Conservation (phyloP, 2,329 filamentous ascomycete genomes). For the Claviceps pazoutovae region DNA sequence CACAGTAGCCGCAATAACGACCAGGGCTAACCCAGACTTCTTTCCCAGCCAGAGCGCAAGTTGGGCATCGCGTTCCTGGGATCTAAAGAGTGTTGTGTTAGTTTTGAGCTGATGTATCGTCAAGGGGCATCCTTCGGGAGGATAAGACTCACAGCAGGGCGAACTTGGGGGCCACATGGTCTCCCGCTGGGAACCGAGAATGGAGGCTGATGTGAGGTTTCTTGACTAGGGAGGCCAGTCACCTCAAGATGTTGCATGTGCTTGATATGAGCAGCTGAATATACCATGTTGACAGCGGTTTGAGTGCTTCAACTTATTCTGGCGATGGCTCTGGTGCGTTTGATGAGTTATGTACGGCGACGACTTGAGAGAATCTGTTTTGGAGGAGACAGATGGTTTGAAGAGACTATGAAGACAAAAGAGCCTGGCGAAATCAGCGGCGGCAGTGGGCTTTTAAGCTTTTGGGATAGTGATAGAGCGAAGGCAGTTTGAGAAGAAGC, state of each 20-base stretch:
- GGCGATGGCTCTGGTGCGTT: background rate
- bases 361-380: background rate
- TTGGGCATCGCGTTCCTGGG: slow-evolving; percentile 38
- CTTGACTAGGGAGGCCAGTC: background rate
- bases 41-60: slow-evolving; percentile 32
- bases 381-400: background rate
- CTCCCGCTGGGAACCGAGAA: background rate
- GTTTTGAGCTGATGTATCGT: background rate
- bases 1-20: slow-evolving; percentile 35
- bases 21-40: slow-evolving; percentile 44
- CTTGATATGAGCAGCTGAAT: background rate
- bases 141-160: background rate
- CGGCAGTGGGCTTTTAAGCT: slow-evolving; percentile 21
- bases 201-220: background rate
- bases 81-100: slow-evolving; percentile 17
- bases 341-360: background rate
- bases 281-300: background rate
- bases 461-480: slow-evolving; percentile 9
- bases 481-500: background rate
- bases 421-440: slow-evolving; percentile 8
- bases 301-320: background rate
- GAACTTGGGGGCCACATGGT: slow-evolving; percentile 7
- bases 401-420: background rate
- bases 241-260: background rate
- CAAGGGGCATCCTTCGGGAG: background rate